Percentiles rank a stretch among this genome's conserved stretches.
Conservation (phyloP, 768 basidiomycete species). For the Termitomyces sp. region DNA sequence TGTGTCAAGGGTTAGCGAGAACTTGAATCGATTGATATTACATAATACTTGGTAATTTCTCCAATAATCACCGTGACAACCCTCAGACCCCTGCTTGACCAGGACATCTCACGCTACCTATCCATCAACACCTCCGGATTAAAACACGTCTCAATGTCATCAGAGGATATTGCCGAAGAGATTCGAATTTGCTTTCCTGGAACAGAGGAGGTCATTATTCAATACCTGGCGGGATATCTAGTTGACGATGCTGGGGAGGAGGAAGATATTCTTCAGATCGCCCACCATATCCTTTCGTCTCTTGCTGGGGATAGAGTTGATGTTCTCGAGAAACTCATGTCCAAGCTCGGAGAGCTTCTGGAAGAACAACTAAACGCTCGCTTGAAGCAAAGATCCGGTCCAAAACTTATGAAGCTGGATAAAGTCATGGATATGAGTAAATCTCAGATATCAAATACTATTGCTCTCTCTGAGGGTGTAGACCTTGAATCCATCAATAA, state of each 20-base stretch:
- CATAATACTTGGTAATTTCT: background rate
- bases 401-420: slow-evolving; percentile 71
- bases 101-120: background rate
- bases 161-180: slow-evolving; percentile 74
- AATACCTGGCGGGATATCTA: slow-evolving; percentile 84
- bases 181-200: slow-evolving; percentile 66
- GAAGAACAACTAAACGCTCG: slow-evolving; percentile 59
- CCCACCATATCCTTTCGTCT: slow-evolving; percentile 71
- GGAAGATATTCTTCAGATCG: slow-evolving; percentile 77
- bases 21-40: background rate
- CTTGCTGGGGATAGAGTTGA: slow-evolving; percentile 56
- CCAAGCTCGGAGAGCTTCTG: slow-evolving; percentile 53
- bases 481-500: slow-evolving; percentile 92
- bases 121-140: background rate
- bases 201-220: slow-evolving; percentile 80
- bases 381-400: slow-evolving; percentile 51
- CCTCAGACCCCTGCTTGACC: background rate
- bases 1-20: background rate
- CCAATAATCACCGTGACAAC: too few relatives aligned
- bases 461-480: slow-evolving; percentile 75
- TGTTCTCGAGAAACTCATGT: slow-evolving; percentile 63
- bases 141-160: slow-evolving; percentile 41
- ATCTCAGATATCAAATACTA: slow-evolving; percentile 71
- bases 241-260: slow-evolving; percentile 88
- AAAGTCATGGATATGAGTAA: slow-evolving; percentile 89